phyloP scores from a whole-genome alignment of 768 basidiomycete species.

The Plicaturopsis crispa region DNA sequence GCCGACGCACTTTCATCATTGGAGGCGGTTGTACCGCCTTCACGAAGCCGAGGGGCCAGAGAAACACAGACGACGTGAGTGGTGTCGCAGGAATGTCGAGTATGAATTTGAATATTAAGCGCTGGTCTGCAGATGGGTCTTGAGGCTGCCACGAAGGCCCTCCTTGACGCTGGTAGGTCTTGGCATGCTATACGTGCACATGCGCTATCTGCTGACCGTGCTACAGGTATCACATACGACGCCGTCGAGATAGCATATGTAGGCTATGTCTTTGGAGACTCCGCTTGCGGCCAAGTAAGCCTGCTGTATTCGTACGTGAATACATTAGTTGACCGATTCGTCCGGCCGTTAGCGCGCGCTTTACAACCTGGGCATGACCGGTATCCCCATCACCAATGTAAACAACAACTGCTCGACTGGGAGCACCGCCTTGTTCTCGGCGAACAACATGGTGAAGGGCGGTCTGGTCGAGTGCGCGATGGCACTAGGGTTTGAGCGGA shows the following conservation, averaged over 20 bases:
- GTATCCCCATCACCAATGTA: slow-evolving; percentile 80
- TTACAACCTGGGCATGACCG: slow-evolving; percentile 77
- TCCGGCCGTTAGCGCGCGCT: slow-evolving; percentile 54
- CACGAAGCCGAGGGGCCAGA: slow-evolving; percentile 65
- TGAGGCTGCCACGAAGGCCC: slow-evolving; percentile 81
- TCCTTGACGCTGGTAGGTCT: slow-evolving; percentile 68
- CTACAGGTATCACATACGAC: slow-evolving; percentile 76
- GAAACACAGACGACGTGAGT: slow-evolving; percentile 67
- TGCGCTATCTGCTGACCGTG: background rate
- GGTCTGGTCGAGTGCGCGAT: slow-evolving; percentile 68
- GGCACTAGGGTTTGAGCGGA: slow-evolving; percentile 83
- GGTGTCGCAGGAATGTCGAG: slow-evolving; percentile 3
- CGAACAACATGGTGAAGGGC: slow-evolving; percentile 61
- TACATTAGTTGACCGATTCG: background rate
- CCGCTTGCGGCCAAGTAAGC: slow-evolving; percentile 64
- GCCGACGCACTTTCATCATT: slow-evolving; percentile 53
- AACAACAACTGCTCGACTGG: slow-evolving; percentile 88
- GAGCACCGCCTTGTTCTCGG: slow-evolving; percentile 69
- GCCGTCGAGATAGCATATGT: slow-evolving; percentile 65
- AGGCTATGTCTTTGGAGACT: slow-evolving; percentile 77
- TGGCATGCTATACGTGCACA: background rate
- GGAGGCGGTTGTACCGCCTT: slow-evolving; percentile 75
- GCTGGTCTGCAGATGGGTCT: slow-evolving; percentile 61
- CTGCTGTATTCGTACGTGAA: background rate
- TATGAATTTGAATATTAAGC: background rate